Evolutionary conservation across 129 eudicot species (phyloP).

Genomic region (Chrysanthemum seticuspe): DNA sequence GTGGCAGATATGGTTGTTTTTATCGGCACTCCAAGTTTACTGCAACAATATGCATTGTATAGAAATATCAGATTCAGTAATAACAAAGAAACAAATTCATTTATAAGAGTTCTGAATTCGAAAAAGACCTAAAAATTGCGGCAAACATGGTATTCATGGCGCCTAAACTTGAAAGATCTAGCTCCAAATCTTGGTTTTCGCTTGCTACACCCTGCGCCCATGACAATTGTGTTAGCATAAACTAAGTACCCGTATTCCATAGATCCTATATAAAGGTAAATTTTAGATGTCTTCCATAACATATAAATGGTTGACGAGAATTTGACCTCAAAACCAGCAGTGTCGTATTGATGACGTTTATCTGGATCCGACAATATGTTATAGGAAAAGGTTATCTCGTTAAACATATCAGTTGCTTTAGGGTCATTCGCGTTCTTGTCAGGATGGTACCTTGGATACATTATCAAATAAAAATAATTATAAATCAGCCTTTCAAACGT

Average conservation of each 20-base stretch:
- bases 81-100: not conserved
- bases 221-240: constrained; percentile 14
- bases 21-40: constrained; percentile 97
- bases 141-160: constrained; percentile 95
- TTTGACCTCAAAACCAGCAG: constrained; percentile 92
- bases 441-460: constrained; percentile 66
- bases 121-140: constrained; percentile 78
- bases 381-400: constrained; percentile 88
- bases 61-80: constrained; percentile 14
- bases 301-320: constrained; percentile 7
- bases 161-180: constrained; percentile 97
- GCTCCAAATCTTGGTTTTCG: constrained; percentile 82
- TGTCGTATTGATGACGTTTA: constrained; percentile 78
- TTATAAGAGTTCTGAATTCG: constrained; percentile 7
- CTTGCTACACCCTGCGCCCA: constrained; percentile 79
- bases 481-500: constrained; percentile 11
- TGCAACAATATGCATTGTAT: constrained; percentile 28
- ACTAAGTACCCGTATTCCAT: not conserved
- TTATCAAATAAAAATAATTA: constrained; percentile 7
- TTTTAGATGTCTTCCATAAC: not conserved
- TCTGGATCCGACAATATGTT: constrained; percentile 88
- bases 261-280: not conserved
- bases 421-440: constrained; percentile 91
- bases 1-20: constrained; percentile 93
- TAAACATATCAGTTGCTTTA: constrained; percentile 77